Conservation (phyloP, 495 filamentous ascomycete species). For the Aspergillus biplanus region DNA sequence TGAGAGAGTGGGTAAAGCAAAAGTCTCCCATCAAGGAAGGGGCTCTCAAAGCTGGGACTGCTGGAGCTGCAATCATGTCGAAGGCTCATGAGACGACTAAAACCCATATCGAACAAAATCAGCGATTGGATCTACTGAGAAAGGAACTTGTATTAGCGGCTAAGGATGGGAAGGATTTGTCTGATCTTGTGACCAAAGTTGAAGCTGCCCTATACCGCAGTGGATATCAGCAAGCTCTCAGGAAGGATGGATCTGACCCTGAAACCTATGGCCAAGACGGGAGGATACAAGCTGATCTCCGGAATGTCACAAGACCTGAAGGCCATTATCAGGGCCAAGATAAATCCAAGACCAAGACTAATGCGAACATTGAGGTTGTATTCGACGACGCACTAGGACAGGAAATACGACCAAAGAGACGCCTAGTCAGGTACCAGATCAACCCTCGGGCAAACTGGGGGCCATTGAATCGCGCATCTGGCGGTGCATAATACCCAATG, state of each 20-base stretch:
- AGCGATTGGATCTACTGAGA: constrained; percentile 38
- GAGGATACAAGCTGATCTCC: constrained; percentile 14
- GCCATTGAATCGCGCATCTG: constrained; percentile 73
- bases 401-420: constrained; percentile 58
- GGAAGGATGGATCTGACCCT: constrained; percentile 22
- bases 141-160: constrained; percentile 38
- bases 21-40: constrained; percentile 71
- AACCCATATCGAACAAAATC: constrained; percentile 24
- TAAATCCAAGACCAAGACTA: constrained; percentile 9
- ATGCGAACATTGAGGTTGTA: constrained; percentile 60
- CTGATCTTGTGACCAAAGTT: constrained; percentile 45
- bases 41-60: constrained; percentile 65
- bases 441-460: constrained; percentile 95
- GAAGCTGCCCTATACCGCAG: constrained; percentile 52
- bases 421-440: constrained; percentile 78
- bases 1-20: constrained; percentile 87
- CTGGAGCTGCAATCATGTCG: constrained; percentile 69
- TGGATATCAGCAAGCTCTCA: constrained; percentile 28
- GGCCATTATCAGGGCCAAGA: background rate
- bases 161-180: constrained; percentile 39
- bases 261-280: constrained; percentile 16
- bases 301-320: constrained; percentile 11
- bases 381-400: constrained; percentile 83
- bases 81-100: constrained; percentile 38
- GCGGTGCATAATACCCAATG: constrained; percentile 17